These are phyloP conservation scores for Lentinula sp. DNA, from an alignment of 768 basidiomycete species.

Conservation along the genomic window DNA sequence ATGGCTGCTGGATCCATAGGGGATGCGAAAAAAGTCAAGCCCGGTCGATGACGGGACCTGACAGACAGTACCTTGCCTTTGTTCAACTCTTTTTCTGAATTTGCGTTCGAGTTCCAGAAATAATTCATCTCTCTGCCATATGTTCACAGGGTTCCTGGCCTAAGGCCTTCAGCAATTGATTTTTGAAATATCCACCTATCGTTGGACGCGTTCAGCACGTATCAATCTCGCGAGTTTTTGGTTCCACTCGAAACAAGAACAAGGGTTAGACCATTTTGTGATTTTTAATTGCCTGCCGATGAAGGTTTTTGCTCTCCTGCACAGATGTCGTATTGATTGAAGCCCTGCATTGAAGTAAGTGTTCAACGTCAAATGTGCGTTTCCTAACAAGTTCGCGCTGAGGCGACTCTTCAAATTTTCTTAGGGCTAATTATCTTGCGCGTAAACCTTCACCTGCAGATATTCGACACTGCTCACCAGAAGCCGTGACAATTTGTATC, in stretches of 20 bases:
- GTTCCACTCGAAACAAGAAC: not conserved
- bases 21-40: not conserved
- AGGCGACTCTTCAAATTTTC: too few species aligned
- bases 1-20: not conserved
- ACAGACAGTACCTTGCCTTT: slow-evolving; percentile 5
- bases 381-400: not conserved
- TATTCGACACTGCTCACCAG: too few species aligned
- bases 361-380: not conserved
- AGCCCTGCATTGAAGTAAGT: not conserved
- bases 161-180: not conserved
- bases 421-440: too few species aligned
- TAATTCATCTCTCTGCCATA: not conserved
- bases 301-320: not conserved
- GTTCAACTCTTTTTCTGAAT: not conserved
- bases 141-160: not conserved
- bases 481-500: too few species aligned
- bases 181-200: not conserved
- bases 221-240: not conserved
- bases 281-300: not conserved
- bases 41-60: not conserved
- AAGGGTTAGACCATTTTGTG: not conserved
- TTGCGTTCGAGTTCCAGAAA: not conserved
- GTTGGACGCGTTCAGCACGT: not conserved
- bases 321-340: not conserved
- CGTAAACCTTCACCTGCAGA: too few species aligned